Evolutionary conservation across 352 stramenopile genomes (phyloP).

Genomic region (Globisporangium cylindrosporum): DNA sequence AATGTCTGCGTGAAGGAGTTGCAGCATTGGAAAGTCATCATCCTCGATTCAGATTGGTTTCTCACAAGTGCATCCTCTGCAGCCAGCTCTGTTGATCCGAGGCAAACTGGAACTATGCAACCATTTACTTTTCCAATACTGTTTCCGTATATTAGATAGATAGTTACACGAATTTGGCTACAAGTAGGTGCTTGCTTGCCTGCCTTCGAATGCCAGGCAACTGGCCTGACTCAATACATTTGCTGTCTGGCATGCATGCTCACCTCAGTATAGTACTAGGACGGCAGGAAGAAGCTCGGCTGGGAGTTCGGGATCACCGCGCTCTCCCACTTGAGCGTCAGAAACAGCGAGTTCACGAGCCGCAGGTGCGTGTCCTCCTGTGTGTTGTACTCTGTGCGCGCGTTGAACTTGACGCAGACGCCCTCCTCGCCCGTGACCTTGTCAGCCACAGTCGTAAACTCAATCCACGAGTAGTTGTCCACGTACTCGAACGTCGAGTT

Average conservation of each 20-base stretch:
- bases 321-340: constrained; percentile 56
- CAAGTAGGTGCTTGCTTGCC: no score
- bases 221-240: background rate
- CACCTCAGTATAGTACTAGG: background rate
- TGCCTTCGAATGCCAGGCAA: background rate
- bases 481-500: constrained; percentile 48
- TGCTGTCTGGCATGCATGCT: background rate
- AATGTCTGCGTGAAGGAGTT: no score
- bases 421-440: constrained; percentile 29
- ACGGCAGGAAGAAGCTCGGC: constrained; percentile 13
- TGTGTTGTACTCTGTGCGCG: constrained; percentile 55
- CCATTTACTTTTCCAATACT: no score
- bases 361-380: constrained; percentile 52
- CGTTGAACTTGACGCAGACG: constrained; percentile 63
- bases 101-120: no score
- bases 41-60: no score
- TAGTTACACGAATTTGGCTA: background rate
- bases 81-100: no score
- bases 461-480: constrained; percentile 52
- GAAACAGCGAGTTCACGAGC: constrained; percentile 46
- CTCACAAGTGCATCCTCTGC: no score
- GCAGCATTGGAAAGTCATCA: no score
- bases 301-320: constrained; percentile 34
- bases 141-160: background rate
- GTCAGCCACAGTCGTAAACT: constrained; percentile 38